Base-by-base conservation (phyloP, 148 eudicot species). In the Camellia lanceoleosa region DNA sequence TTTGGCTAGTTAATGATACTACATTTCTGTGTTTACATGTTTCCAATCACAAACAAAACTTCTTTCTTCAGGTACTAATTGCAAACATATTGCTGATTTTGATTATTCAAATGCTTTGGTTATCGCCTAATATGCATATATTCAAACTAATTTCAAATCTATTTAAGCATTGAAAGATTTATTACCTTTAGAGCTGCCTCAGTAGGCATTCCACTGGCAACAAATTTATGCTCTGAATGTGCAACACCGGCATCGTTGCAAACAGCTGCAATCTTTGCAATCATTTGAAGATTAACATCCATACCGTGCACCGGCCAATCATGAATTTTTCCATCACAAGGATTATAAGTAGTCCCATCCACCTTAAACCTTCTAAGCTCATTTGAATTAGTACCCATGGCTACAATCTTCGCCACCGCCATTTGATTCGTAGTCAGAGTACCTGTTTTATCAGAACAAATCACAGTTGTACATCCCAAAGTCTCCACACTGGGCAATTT, bases 401-500 rank as follows among this genome's bases (percentile, higher is more conserved):
- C 88, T 64, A 88, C 87, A 54, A 88, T 80, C 88, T 84, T 86
- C 14, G 88, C 43, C 71, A 80, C 90, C 13, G 90, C 87, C 90
- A 88, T 88, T 85, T 88, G 90, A 44, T 88, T 88, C 59, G 90
- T 88, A 3, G 90, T 88, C 73, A 88, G 18, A 11, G 90, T 88
- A 55, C 90, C 90, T 0, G 88, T 88, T 73, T 88, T 88, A 56
- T 88, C 90, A 19, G 88, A 88, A 71, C 87, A 88, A 58, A 88
- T 88, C 62, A 88, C 90, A 9, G 88, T 86, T 2, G 90, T 88
- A 74, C 90, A 88, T 52, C 88, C 90, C 80, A 88, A 80, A 63
- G 90, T 88, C 85, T 88, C 90, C 20, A 88, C 90, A 76, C 90
- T 88, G 3, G 90, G 88, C 72, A 88, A 75, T 69, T 88, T 88